phyloP scores from a whole-genome alignment of 805 yeast species.

The Hanseniaspora thailandica region DNA sequence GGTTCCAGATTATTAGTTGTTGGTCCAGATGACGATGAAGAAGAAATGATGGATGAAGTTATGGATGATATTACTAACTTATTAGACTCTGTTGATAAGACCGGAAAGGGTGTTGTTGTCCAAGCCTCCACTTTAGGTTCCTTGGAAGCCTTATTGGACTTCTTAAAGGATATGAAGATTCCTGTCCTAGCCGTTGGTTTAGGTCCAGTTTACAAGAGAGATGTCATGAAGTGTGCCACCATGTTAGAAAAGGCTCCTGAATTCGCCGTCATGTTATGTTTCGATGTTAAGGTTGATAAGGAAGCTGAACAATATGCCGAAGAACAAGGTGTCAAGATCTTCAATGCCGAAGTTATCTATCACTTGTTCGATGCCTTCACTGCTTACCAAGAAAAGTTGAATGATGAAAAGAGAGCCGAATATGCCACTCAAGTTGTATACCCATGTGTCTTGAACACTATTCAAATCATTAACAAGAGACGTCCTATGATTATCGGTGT shows the following conservation, averaged over 20 bases:
- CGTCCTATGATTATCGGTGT: constrained; percentile 99
- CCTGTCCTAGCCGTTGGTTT: constrained; percentile 97
- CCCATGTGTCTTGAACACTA: constrained; percentile 89
- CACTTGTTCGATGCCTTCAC: constrained; percentile 92
- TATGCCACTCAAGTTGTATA: constrained; percentile 78
- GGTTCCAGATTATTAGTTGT: constrained; percentile 93
- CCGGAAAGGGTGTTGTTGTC: constrained; percentile 95
- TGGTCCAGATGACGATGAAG: constrained; percentile 96
- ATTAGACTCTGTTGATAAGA: constrained; percentile 84
- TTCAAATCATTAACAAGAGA: constrained; percentile 95
- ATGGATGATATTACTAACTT: constrained; percentile 96
- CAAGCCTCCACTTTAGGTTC: constrained; percentile 99
- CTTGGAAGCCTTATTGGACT: constrained; percentile 88
- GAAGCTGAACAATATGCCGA: constrained; percentile 98
- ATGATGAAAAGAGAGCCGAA: constrained; percentile 84
- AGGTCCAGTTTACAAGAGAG: constrained; percentile 97
- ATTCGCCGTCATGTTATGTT: constrained; percentile 94
- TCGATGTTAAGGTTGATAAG: constrained; percentile 92
- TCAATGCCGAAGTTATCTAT: constrained; percentile 92
- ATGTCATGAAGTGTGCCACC: constrained; percentile 92
- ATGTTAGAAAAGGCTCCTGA: constrained; percentile 96
- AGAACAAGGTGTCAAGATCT: constrained; percentile 81
- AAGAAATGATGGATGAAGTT: constrained; percentile 91
- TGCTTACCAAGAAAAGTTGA: constrained; percentile 74
- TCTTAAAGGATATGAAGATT: constrained; percentile 95